Conservation (phyloP, 2,329 filamentous ascomycete genomes). For the Talaromyces piceae region DNA sequence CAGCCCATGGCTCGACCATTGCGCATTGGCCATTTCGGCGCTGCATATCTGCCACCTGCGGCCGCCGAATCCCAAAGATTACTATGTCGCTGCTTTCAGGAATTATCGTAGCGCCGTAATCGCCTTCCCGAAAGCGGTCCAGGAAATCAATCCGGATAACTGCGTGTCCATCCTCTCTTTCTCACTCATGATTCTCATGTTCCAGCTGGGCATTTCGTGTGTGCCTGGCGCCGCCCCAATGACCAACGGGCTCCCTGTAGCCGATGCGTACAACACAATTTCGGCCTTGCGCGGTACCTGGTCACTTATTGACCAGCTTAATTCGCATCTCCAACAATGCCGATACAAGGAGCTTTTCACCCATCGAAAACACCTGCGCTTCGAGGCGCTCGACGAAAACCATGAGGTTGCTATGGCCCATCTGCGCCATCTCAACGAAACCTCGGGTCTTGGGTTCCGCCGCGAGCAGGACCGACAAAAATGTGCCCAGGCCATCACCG, state of each 20-base stretch:
- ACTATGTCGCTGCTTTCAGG: slow-evolving; percentile 9
- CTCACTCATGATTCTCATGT: slow-evolving; percentile 10
- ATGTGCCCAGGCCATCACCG: slow-evolving; percentile 10
- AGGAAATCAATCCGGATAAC: slow-evolving; percentile 7
- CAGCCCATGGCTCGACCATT: slow-evolving; percentile 7
- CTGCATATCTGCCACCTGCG: slow-evolving; percentile 9
- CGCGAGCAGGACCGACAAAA: slow-evolving; percentile 3
- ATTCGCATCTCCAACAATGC: slow-evolving; percentile 6
- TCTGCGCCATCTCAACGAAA: slow-evolving; percentile 5
- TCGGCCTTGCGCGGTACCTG: slow-evolving; percentile 10
- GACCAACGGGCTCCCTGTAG: slow-evolving; percentile 4
- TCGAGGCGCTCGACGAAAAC: slow-evolving; percentile 7
- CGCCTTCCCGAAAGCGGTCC: slow-evolving; percentile 9
- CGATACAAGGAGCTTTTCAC: slow-evolving; percentile 6
- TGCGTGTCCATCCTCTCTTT: slow-evolving; percentile 9
- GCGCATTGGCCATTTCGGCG: slow-evolving; percentile 8
- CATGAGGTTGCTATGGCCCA: slow-evolving; percentile 2
- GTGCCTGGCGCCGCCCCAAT: slow-evolving; percentile 10
- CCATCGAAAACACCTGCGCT: slow-evolving; percentile 9
- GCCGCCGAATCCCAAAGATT: slow-evolving; percentile 9
- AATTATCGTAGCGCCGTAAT: slow-evolving; percentile 10
- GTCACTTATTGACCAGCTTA: slow-evolving; percentile 11
- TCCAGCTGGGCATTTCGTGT: slow-evolving; percentile 11
- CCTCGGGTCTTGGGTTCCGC: neutral
- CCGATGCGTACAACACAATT: slow-evolving; percentile 10